Evolutionary conservation across 495 filamentous ascomycete species (phyloP).

Genomic region (Annulohypoxylon nitens): DNA sequence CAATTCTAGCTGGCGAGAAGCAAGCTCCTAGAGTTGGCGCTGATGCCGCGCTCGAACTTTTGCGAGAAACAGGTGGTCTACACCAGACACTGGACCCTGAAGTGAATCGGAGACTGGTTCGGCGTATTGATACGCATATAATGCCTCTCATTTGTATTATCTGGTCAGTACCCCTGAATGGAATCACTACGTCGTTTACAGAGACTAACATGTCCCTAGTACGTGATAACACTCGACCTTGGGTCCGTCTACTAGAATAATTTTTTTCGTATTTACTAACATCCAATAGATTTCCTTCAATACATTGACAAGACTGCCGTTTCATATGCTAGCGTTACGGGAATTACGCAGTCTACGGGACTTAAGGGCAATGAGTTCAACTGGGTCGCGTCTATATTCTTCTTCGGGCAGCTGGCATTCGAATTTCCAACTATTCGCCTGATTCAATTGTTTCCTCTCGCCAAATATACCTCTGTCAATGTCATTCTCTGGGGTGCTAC

Average conservation of each 20-base stretch:
- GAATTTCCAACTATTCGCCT: conserved; percentile 73
- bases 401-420: conserved; percentile 73
- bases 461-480: conserved; percentile 69
- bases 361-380: conserved; percentile 44
- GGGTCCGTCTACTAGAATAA: background rate
- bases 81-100: conserved; percentile 48
- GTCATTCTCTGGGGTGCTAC: conserved; percentile 70
- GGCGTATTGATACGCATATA: conserved; percentile 71
- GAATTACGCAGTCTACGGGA: conserved; percentile 58
- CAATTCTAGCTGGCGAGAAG: background rate
- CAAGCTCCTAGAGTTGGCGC: conserved; percentile 14
- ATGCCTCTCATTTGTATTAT: conserved; percentile 73
- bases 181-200: background rate
- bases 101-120: conserved; percentile 61
- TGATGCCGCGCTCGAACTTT: conserved; percentile 40
- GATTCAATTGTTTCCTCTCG: conserved; percentile 69
- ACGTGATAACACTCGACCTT: conserved; percentile 1
- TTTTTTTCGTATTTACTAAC: conserved; percentile 11
- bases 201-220: conserved; percentile 10
- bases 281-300: conserved; percentile 66
- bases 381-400: conserved; percentile 62
- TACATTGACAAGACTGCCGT: conserved; percentile 75
- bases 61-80: conserved; percentile 35
- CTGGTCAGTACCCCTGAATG: conserved; percentile 47
- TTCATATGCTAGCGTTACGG: conserved; percentile 73